These are phyloP conservation scores for Nicotiana knightiana DNA, from an alignment of 257 asterid species.

Conservation along the genomic window DNA sequence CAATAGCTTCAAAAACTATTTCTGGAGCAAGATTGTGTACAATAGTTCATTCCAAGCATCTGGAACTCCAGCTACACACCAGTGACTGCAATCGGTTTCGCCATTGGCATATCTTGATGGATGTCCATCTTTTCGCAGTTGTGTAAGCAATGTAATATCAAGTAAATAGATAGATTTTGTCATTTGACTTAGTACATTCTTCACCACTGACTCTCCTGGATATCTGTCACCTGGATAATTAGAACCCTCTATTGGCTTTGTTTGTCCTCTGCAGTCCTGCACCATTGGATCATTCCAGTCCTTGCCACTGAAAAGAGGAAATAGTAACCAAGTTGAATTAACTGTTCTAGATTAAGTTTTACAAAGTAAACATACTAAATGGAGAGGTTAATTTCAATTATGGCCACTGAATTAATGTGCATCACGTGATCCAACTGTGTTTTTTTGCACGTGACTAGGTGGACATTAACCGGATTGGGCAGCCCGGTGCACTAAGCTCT, in stretches of 20 bases:
- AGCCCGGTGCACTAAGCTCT: too few species aligned
- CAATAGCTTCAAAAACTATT: background rate
- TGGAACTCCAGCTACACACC: conserved; percentile 9
- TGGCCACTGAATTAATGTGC: too few species aligned
- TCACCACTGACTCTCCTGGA: conserved; percentile 56
- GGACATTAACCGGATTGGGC: too few species aligned
- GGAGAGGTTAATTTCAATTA: too few species aligned
- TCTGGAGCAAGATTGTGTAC: conserved; percentile 26
- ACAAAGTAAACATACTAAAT: background rate
- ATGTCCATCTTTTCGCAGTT: conserved; percentile 44
- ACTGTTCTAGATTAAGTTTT: background rate
- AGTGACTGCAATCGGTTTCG: conserved; percentile 36
- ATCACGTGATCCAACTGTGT: too few species aligned
- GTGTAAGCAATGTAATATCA: conserved; percentile 61
- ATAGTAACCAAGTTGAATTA: background rate
- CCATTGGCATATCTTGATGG: conserved; percentile 49
- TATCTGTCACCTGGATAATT: conserved; percentile 44
- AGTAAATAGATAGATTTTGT: conserved; percentile 36
- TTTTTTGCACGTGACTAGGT: too few species aligned
- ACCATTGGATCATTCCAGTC: conserved; percentile 55
- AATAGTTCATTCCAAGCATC: conserved; percentile 52
- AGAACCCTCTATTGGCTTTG: conserved; percentile 38
- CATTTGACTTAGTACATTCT: conserved; percentile 47
- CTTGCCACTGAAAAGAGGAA: conserved; percentile 33
- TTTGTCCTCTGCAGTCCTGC: conserved; percentile 44